Evolutionary conservation across 768 basidiomycete genomes (phyloP).

Genomic region (Tubosaeta sp.): DNA sequence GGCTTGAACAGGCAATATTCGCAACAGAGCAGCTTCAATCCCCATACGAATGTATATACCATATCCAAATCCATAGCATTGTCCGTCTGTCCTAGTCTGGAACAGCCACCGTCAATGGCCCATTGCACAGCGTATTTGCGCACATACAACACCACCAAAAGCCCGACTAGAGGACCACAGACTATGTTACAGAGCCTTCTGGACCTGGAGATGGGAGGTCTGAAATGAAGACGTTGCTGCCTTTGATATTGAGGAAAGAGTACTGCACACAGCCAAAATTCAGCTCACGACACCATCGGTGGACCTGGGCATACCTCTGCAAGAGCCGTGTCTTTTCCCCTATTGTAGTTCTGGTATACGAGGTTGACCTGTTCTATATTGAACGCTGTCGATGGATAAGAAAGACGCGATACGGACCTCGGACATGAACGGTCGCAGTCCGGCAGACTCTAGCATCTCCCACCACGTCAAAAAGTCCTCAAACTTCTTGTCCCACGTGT

Average conservation of each 20-base stretch:
- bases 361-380: conserved; percentile 44
- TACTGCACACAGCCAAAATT: conserved; percentile 31
- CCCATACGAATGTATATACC: conserved; percentile 10
- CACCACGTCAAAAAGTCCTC: conserved; percentile 41
- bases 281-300: neutral
- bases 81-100: conserved; percentile 1
- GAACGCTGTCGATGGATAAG: neutral
- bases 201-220: conserved; percentile 12
- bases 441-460: conserved; percentile 43
- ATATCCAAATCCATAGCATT: conserved; percentile 19
- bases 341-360: conserved; percentile 56
- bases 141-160: conserved; percentile 3
- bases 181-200: conserved; percentile 13
- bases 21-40: neutral
- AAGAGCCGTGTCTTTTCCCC: conserved; percentile 40
- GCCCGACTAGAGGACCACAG: neutral
- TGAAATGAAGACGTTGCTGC: conserved; percentile 43
- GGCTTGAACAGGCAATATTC: neutral
- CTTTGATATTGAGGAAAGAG: conserved; percentile 52
- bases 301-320: conserved; percentile 38
- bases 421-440: conserved; percentile 44
- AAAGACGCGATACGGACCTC: conserved; percentile 27
- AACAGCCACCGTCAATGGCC: neutral
- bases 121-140: neutral
- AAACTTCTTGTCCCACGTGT: conserved; percentile 34